Conservation (phyloP, 179 eudicot species). For the Kewa caespitosa region DNA sequence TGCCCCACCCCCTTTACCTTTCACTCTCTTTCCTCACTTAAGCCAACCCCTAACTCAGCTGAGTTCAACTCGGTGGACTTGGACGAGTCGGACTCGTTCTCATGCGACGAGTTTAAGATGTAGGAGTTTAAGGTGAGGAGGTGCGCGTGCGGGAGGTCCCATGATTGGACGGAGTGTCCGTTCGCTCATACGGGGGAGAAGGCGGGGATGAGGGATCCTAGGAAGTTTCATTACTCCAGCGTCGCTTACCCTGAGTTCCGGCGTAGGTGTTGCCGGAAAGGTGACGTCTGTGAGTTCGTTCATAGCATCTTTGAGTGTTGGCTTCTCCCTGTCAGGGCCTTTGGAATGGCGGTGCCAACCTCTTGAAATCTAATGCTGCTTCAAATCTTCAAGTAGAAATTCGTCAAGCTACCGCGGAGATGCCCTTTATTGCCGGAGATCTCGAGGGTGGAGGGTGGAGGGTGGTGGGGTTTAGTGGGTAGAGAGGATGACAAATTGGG, state of each 20-base stretch:
- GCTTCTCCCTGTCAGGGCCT: no score
- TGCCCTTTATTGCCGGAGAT: no score
- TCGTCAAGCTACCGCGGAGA: no score
- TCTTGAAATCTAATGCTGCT: no score
- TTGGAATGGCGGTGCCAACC: no score
- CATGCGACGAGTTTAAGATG: constrained; percentile 74
- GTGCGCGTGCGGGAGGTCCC: constrained; percentile 73
- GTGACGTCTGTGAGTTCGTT: constrained; percentile 77
- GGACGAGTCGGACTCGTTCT: constrained; percentile 55
- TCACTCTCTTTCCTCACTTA: no score
- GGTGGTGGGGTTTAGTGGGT: no score
- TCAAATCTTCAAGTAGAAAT: no score
- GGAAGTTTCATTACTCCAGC: constrained; percentile 64
- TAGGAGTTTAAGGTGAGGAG: constrained; percentile 70
- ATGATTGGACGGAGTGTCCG: constrained; percentile 97
- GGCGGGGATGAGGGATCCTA: constrained; percentile 83
- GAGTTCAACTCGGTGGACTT: constrained; percentile 32
- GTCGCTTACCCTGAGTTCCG: constrained; percentile 78
- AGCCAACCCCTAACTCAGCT: no score
- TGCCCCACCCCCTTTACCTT: no score
- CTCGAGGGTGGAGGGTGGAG: no score
- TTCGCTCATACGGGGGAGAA: constrained; percentile 88
- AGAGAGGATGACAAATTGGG: no score
- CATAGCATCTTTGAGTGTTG: constrained; percentile 95
- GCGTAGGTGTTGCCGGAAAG: constrained; percentile 55